Percentiles rank a stretch among this genome's conserved stretches.
These are phyloP conservation scores for Phytophthora brassicae DNA, from an alignment of 352 stramenopile species.

Conservation along the genomic window DNA sequence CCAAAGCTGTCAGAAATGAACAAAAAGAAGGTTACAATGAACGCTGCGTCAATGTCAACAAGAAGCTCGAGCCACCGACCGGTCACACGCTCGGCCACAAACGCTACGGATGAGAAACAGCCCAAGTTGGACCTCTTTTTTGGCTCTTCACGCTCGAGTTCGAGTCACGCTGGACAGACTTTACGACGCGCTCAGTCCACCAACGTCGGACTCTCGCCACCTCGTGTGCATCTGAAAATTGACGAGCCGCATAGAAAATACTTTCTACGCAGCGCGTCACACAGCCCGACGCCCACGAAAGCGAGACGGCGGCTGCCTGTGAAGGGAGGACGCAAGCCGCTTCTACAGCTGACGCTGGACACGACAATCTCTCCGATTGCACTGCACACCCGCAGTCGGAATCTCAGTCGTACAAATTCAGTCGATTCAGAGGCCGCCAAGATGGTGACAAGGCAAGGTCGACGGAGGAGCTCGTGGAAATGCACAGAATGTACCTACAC, in stretches of 20 bases:
- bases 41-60: constrained; percentile 7
- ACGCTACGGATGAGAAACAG: constrained; percentile 35
- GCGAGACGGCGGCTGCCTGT: constrained; percentile 15
- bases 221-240: constrained; percentile 24
- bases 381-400: constrained; percentile 36
- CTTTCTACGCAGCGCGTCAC: constrained; percentile 37
- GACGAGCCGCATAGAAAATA: constrained; percentile 31
- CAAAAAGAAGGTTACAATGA: constrained; percentile 13
- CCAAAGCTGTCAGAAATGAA: neutral
- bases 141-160: constrained; percentile 13
- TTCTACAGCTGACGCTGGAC: constrained; percentile 47
- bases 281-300: constrained; percentile 38
- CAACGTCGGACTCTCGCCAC: constrained; percentile 18
- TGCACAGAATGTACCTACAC: constrained; percentile 68
- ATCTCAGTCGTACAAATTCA: constrained; percentile 18
- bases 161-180: constrained; percentile 22
- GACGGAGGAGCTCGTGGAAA: constrained; percentile 46
- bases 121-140: constrained; percentile 52
- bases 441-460: constrained; percentile 40
- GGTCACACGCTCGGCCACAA: constrained; percentile 28
- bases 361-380: constrained; percentile 31
- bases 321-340: constrained; percentile 28
- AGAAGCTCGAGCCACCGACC: constrained; percentile 21
- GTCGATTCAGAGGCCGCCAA: constrained; percentile 23
- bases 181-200: constrained; percentile 23